Conservation (phyloP, 352 stramenopile genomes). For the Pythium dissotocum region DNA sequence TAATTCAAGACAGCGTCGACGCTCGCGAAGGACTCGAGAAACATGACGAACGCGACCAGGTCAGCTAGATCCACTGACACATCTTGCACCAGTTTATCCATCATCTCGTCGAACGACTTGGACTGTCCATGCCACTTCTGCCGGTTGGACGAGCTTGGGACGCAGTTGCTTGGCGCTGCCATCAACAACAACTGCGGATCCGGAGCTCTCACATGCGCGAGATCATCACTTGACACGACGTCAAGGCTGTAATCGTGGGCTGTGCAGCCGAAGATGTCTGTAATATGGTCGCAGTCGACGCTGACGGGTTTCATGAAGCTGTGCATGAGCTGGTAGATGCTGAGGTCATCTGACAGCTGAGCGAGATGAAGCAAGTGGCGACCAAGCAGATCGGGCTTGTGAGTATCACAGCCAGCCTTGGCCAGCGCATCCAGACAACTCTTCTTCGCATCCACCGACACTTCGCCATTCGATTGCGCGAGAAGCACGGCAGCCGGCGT, state of each 20-base stretch:
- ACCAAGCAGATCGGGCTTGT: slow-evolving; percentile 68
- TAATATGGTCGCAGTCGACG: slow-evolving; percentile 24
- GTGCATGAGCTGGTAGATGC: slow-evolving; percentile 34
- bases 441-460: slow-evolving; percentile 24
- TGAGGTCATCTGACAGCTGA: slow-evolving; percentile 42
- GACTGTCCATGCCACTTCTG: slow-evolving; percentile 25
- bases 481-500: slow-evolving; percentile 60
- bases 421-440: slow-evolving; percentile 57
- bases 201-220: slow-evolving; percentile 24
- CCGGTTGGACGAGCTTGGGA: slow-evolving; percentile 21
- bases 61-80: slow-evolving; percentile 51
- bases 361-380: slow-evolving; percentile 57
- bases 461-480: slow-evolving; percentile 21
- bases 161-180: background rate
- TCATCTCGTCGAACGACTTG: slow-evolving; percentile 27
- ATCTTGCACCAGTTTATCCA: slow-evolving; percentile 25
- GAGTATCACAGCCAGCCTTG: slow-evolving; percentile 43
- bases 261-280: slow-evolving; percentile 72
- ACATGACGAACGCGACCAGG: slow-evolving; percentile 67
- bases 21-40: slow-evolving; percentile 67
- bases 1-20: slow-evolving; percentile 60
- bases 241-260: slow-evolving; percentile 50
- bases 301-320: slow-evolving; percentile 22
- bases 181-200: slow-evolving; percentile 27
- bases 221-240: background rate